phyloP scores from a whole-genome alignment of 768 basidiomycete genomes.

The Naganishia vishniacii region DNA sequence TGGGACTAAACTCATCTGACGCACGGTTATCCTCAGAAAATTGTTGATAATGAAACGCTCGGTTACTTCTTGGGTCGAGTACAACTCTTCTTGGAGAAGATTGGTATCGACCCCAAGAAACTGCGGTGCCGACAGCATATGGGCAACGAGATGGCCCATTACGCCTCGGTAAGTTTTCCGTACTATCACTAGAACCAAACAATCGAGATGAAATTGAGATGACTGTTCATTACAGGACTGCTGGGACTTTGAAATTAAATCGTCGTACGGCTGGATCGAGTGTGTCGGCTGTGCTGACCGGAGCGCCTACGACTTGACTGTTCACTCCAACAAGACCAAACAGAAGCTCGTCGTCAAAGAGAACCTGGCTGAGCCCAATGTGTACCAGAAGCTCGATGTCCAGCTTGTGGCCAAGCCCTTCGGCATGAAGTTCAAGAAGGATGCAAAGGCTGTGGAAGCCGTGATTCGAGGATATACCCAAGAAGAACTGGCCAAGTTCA shows the following conservation, averaged over 20 bases:
- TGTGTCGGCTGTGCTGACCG: slow-evolving; percentile 99
- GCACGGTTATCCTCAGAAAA: slow-evolving; percentile 51
- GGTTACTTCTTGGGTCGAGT: slow-evolving; percentile 96
- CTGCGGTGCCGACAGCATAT: slow-evolving; percentile 96
- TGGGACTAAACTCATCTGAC: neutral
- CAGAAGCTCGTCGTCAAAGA: slow-evolving; percentile 78
- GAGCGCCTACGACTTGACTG: slow-evolving; percentile 89
- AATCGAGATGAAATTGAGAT: too few species aligned
- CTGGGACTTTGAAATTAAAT: slow-evolving; percentile 98
- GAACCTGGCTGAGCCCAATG: slow-evolving; percentile 74
- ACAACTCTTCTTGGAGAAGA: slow-evolving; percentile 77
- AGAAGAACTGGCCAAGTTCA: slow-evolving; percentile 60
- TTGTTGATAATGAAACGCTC: slow-evolving; percentile 93
- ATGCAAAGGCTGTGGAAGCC: slow-evolving; percentile 61
- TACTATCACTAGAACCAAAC: too few species aligned
- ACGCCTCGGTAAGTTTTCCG: slow-evolving; percentile 60
- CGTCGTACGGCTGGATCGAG: slow-evolving; percentile 91
- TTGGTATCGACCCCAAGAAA: slow-evolving; percentile 77
- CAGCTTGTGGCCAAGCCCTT: slow-evolving; percentile 81
- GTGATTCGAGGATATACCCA: slow-evolving; percentile 57
- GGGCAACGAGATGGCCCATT: slow-evolving; percentile 99
- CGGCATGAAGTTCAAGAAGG: slow-evolving; percentile 82
- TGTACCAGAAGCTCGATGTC: slow-evolving; percentile 70
- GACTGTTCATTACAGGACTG: slow-evolving; percentile 59
- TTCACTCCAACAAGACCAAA: slow-evolving; percentile 79